Percentiles rank a stretch among this genome's conserved stretches.
Conservation (phyloP, 257 asterid genomes). For the Paulownia fortunei region DNA sequence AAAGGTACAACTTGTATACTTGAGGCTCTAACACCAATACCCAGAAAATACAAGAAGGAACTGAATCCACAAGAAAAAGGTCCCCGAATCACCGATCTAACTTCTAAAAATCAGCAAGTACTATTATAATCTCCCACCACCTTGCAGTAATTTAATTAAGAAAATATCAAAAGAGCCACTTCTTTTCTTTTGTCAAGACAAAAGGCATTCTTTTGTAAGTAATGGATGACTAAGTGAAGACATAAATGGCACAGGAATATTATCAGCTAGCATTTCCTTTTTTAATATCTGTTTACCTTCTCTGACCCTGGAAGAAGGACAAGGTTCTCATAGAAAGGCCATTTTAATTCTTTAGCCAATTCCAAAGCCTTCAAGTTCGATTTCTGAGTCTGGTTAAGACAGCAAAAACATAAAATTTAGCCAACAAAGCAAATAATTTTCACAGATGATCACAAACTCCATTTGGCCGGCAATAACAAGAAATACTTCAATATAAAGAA, state of each 20-base stretch:
- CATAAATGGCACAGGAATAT: neutral
- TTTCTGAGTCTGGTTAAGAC: constrained; percentile 61
- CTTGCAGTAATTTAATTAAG: constrained; percentile 1
- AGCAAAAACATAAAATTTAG: constrained; percentile 28
- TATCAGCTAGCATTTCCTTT: constrained; percentile 16
- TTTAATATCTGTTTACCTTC: constrained; percentile 52
- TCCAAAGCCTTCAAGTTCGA: constrained; percentile 78
- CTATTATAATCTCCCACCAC: neutral
- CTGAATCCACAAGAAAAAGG: neutral
- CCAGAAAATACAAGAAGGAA: neutral
- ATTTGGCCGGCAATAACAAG: constrained; percentile 7
- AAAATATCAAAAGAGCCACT: neutral
- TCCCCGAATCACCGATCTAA: neutral
- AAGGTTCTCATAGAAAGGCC: constrained; percentile 76
- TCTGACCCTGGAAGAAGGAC: constrained; percentile 44
- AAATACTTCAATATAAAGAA: constrained; percentile 21
- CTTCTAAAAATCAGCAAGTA: neutral
- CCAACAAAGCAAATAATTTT: constrained; percentile 22
- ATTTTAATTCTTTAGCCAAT: constrained; percentile 67
- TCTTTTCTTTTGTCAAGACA: neutral
- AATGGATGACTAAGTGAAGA: neutral
- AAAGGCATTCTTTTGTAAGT: neutral
- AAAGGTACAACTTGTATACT: neutral
- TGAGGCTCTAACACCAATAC: neutral
- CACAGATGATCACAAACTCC: constrained; percentile 16